Conservation (phyloP, 768 basidiomycete species). For the Cystobasidium tubakii region DNA sequence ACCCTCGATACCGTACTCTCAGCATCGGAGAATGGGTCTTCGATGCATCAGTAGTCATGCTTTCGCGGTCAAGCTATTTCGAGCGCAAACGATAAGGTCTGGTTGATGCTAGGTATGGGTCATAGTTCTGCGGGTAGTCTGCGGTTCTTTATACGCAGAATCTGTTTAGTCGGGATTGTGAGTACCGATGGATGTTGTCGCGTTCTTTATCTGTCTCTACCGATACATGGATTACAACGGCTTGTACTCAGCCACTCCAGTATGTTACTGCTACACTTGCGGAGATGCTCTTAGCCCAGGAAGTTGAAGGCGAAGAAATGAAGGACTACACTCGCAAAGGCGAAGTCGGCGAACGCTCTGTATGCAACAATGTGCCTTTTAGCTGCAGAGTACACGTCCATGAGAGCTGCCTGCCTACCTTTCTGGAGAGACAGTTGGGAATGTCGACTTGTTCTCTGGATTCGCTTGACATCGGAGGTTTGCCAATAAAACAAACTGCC, state of each 20-base stretch:
- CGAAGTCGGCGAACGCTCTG: slow-evolving; percentile 97
- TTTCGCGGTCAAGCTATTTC: slow-evolving; percentile 14
- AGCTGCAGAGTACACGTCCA: not conserved
- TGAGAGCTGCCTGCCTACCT: slow-evolving; percentile 36
- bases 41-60: not conserved
- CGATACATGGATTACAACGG: not conserved
- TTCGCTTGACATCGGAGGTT: slow-evolving; percentile 88
- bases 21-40: slow-evolving; percentile 18
- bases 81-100: slow-evolving; percentile 25
- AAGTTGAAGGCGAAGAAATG: slow-evolving; percentile 99
- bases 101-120: not conserved
- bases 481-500: slow-evolving; percentile 92
- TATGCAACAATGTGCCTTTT: not conserved
- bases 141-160: too few species aligned
- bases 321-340: slow-evolving; percentile 84
- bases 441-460: slow-evolving; percentile 70
- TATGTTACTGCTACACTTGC: not conserved
- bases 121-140: too few species aligned
- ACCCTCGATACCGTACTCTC: too few species aligned
- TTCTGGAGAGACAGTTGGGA: slow-evolving; percentile 88
- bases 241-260: not conserved
- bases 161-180: too few species aligned
- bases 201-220: not conserved
- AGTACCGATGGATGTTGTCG: too few species aligned
- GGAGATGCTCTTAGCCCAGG: slow-evolving; percentile 59